Base-by-base conservation (phyloP, 305 asterid genomes). In the Fraxinus xanthoxyloides region DNA sequence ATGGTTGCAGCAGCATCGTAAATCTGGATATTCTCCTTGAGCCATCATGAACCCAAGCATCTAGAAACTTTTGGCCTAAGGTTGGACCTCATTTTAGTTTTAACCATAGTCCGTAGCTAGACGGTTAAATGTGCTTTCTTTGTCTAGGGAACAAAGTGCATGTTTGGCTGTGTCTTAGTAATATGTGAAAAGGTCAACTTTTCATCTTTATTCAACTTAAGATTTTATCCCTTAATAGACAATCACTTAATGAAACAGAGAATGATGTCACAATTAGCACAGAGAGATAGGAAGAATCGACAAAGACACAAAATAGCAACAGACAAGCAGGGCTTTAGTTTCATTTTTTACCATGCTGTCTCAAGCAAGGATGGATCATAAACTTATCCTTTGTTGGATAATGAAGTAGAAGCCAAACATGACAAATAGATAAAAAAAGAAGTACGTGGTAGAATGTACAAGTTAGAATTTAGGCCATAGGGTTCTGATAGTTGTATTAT, bases 1-100 rank as follows among this genome's bases (percentile, higher is more conserved):
- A 97, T 77, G 98, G 98, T 36, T 97, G 99, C 89, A 91, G 81
- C 56, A 86, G 87, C 84, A n/a, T 94, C 35, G 89, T 92, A 36
- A 97, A 94, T 81, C 88, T 97, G 5, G 97, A 97, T 92, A 98
- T 97, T 87, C 97, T 97, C 72, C 94, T 98, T 46, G 91, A 90
- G 88, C 99, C 99, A 83, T 98, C 99, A 28, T 89, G 80, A 24
- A 87, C 98, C 98, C 86, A 98, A 85, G 97, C 99, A 81, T 87
- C 98, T 70, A 84, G n/a, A n/a, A 97, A 97, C 87, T 97, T 98
- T 75, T 97, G 98, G 99, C 99, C 98, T 40, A 98, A 97, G 99
- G 99, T 96, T 81, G 61, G 87, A 79, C 80, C 79, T 56, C 30
- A 9, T 17, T 63, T n/a, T 63, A 61, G 5, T n/a, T 59, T 21